Conservation (phyloP, 352 stramenopile genomes). For the Pythium volutum region DNA sequence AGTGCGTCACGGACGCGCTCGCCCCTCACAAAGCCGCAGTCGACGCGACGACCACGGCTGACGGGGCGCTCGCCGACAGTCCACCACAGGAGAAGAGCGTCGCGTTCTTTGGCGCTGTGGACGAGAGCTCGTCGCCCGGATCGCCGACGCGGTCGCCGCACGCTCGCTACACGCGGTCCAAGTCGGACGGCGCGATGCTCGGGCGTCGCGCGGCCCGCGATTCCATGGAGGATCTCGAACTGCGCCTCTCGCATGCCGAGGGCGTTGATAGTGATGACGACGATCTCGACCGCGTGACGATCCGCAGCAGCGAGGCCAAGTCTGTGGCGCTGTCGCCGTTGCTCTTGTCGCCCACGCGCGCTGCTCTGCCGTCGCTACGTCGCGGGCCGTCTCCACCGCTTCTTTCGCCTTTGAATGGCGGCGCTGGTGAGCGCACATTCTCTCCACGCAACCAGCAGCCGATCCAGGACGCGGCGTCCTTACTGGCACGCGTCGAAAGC, state of each 20-base stretch:
- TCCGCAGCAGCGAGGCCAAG: background rate
- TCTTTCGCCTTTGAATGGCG: background rate
- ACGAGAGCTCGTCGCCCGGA: background rate
- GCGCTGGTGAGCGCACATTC: background rate
- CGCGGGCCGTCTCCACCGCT: background rate
- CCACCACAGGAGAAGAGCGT: background rate
- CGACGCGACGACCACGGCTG: background rate
- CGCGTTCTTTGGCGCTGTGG: constrained; percentile 7
- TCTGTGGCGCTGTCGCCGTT: background rate
- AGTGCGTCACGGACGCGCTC: constrained; percentile 40
- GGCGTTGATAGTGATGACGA: background rate
- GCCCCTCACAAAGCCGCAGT: constrained; percentile 5
- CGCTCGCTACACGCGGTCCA: constrained; percentile 26
- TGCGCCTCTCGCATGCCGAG: constrained; percentile 5
- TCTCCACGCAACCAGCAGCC: constrained; percentile 10
- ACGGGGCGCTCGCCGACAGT: background rate
- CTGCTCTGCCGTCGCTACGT: background rate
- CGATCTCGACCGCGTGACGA: background rate
- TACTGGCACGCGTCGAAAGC: constrained; percentile 54
- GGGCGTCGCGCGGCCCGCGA: background rate
- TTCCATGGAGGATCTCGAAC: constrained; percentile 9
- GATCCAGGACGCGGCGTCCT: constrained; percentile 38
- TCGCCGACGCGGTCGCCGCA: constrained; percentile 3
- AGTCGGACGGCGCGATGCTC: constrained; percentile 47
- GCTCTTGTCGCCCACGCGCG: background rate